phyloP scores from a whole-genome alignment of 345 rosid species.

The Psidium guajava region DNA sequence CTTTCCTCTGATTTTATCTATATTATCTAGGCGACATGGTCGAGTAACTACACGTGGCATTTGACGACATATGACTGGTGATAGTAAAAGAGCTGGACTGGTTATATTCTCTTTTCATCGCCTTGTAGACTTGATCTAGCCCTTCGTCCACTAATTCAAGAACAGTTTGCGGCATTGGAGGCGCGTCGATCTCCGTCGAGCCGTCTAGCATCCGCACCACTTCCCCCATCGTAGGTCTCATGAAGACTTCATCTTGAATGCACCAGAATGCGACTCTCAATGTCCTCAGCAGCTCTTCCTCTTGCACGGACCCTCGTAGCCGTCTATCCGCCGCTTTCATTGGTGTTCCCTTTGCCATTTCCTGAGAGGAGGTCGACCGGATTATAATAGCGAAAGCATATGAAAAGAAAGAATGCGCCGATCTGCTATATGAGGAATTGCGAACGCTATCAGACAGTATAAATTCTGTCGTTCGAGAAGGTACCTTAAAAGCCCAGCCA shows the following conservation, averaged over 20 bases:
- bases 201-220: conserved; percentile 72
- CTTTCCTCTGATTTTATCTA: not conserved
- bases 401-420: not conserved
- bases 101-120: conserved; percentile 71
- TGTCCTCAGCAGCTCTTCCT: conserved; percentile 44
- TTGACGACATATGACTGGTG: conserved; percentile 34
- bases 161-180: conserved; percentile 85
- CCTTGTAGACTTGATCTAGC: conserved; percentile 59
- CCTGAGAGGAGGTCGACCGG: conserved; percentile 14
- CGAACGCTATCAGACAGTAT: not conserved
- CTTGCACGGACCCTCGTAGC: conserved; percentile 33
- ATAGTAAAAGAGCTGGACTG: conserved; percentile 42
- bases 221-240: conserved; percentile 68
- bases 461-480: not conserved
- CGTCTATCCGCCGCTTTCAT: conserved; percentile 40
- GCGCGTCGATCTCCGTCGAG: conserved; percentile 30
- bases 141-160: conserved; percentile 80
- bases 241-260: conserved; percentile 48
- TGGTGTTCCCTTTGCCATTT: conserved; percentile 29
- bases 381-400: not conserved
- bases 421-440: not conserved
- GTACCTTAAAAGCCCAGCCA: conserved; percentile 83
- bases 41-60: conserved; percentile 76
- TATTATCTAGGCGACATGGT: conserved; percentile 83
- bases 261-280: conserved; percentile 69